Evolutionary conservation across 495 filamentous ascomycete genomes (phyloP).

Genomic region (Podospora comata): DNA sequence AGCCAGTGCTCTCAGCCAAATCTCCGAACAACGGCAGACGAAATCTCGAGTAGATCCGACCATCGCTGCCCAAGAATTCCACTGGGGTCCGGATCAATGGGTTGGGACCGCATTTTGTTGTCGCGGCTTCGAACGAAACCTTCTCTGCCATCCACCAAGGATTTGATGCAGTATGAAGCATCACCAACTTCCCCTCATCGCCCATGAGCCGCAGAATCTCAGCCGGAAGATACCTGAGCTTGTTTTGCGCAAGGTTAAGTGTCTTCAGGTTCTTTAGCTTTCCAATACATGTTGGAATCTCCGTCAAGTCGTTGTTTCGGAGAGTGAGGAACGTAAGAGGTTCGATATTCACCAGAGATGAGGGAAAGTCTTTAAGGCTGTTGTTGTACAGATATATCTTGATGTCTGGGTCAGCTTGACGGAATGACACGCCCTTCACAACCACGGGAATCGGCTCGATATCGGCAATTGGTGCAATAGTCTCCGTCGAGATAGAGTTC

Average conservation of each 20-base stretch:
- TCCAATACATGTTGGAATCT: slow-evolving; percentile 64
- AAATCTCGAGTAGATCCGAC: slow-evolving; percentile 20
- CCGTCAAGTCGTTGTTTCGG: slow-evolving; percentile 63
- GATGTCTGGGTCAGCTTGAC: slow-evolving; percentile 49
- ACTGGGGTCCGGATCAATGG: slow-evolving; percentile 25
- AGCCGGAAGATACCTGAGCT: slow-evolving; percentile 64
- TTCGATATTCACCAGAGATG: slow-evolving; percentile 52
- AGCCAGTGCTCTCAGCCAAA: background rate
- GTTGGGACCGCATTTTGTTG: background rate
- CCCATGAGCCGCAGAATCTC: slow-evolving; percentile 63
- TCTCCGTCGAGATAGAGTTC: slow-evolving; percentile 40
- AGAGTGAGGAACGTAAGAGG: slow-evolving; percentile 67
- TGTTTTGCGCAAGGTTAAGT: slow-evolving; percentile 69
- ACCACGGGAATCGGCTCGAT: slow-evolving; percentile 52
- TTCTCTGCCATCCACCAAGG: slow-evolving; percentile 41
- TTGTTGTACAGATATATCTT: slow-evolving; percentile 65
- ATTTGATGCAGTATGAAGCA: slow-evolving; percentile 47
- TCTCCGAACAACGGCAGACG: slow-evolving; percentile 4
- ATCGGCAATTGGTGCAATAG: slow-evolving; percentile 56
- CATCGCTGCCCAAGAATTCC: slow-evolving; percentile 21
- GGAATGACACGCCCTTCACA: slow-evolving; percentile 37
- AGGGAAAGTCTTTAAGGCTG: slow-evolving; percentile 49
- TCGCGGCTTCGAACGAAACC: background rate
- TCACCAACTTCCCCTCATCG: slow-evolving; percentile 34
- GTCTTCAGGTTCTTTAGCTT: slow-evolving; percentile 60